These are phyloP conservation scores for Ganoderma sinense DNA, from an alignment of 1,284 basidiomycete species.

Conservation along the genomic window DNA sequence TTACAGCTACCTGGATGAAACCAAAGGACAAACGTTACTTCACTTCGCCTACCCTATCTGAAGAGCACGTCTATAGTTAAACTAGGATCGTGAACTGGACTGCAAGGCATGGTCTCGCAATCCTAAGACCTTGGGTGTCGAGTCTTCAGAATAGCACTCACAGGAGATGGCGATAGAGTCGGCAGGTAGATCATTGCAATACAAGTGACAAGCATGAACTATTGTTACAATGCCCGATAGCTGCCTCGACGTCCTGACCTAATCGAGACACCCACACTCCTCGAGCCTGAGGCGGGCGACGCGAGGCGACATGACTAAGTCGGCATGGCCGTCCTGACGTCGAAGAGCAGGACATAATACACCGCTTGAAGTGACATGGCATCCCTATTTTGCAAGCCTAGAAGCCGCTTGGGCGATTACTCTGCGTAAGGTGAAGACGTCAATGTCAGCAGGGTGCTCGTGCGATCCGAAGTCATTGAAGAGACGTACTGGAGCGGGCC, in stretches of 20 bases:
- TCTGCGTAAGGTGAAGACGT: slow-evolving; percentile 33
- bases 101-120: neutral
- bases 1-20: neutral
- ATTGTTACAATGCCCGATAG: slow-evolving; percentile 31
- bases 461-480: neutral
- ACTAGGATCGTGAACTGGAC: neutral
- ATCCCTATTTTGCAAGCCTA: slow-evolving; percentile 39
- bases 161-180: neutral
- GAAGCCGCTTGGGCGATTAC: slow-evolving; percentile 42
- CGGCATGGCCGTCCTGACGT: slow-evolving; percentile 26
- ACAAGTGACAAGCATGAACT: slow-evolving; percentile 33
- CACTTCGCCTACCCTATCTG: neutral
- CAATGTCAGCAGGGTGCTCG: slow-evolving; percentile 5
- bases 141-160: neutral
- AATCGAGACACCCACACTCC: slow-evolving; percentile 31
- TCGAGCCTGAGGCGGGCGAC: slow-evolving; percentile 33
- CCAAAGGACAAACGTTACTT: neutral
- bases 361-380: slow-evolving; percentile 30
- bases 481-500: slow-evolving; percentile 83
- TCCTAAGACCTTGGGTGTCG: neutral
- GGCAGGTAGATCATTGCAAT: slow-evolving; percentile 31
- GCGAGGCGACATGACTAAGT: slow-evolving; percentile 35
- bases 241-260: slow-evolving; percentile 31
- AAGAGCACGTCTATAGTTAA: neutral
- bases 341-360: slow-evolving; percentile 26